Conservation (phyloP, 2,329 filamentous ascomycete species). For the Pyrenophora graminea region DNA sequence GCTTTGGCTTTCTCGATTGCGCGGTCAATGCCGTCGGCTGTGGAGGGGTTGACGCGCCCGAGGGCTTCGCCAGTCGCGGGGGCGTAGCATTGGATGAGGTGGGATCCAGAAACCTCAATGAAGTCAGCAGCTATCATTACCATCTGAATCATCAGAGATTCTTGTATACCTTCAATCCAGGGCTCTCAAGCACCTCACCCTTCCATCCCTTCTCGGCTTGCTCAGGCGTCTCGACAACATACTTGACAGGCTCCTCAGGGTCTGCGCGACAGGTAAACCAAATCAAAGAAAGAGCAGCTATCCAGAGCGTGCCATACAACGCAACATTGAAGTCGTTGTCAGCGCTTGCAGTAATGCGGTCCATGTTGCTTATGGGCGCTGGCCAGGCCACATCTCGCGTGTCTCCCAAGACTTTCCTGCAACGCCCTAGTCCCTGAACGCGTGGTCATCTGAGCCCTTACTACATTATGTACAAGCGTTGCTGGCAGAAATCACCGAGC, state of each 20-base stretch:
- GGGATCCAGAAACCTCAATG: constrained; percentile 61
- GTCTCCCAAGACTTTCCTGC: constrained; percentile 4
- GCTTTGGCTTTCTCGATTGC: constrained; percentile 72
- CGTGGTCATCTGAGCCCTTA: constrained; percentile 21
- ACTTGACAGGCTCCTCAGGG: constrained; percentile 57
- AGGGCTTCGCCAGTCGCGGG: constrained; percentile 87
- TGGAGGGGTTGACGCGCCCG: constrained; percentile 76
- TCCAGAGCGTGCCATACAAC: constrained; percentile 28
- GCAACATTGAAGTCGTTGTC: constrained; percentile 28
- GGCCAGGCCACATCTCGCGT: constrained; percentile 8
- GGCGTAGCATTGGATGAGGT: constrained; percentile 80
- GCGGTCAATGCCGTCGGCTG: constrained; percentile 75
- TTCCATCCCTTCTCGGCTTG: constrained; percentile 59
- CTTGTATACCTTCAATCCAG: constrained; percentile 61
- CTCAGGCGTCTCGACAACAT: constrained; percentile 66
- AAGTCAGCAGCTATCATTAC: constrained; percentile 8
- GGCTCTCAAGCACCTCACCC: constrained; percentile 61
- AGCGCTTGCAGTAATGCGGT: constrained; percentile 28
- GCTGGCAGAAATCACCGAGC: constrained; percentile 3
- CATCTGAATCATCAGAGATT: no score
- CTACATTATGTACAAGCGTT: background rate
- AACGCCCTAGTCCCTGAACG: constrained; percentile 16
- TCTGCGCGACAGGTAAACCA: constrained; percentile 36
- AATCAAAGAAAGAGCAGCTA: constrained; percentile 26
- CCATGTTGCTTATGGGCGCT: constrained; percentile 24